These are phyloP conservation scores for Termitomyces eurrhizus DNA, from an alignment of 768 basidiomycete species.

Conservation along the genomic window DNA sequence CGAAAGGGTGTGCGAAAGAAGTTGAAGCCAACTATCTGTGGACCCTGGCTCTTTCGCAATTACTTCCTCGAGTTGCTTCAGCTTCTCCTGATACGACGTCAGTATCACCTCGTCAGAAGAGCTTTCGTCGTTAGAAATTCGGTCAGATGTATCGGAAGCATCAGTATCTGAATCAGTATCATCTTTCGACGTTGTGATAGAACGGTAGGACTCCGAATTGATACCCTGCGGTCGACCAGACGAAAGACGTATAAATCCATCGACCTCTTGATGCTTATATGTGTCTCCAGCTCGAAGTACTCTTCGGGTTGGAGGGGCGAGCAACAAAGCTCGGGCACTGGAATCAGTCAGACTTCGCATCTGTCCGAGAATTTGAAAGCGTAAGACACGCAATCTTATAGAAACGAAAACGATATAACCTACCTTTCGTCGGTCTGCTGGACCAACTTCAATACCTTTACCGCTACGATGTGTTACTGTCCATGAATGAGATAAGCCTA, in stretches of 20 bases:
- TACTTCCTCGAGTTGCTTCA: conserved; percentile 55
- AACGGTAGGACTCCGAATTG: conserved; percentile 44
- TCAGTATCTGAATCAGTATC: conserved; percentile 26
- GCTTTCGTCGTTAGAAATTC: conserved; percentile 23
- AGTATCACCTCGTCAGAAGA: conserved; percentile 37
- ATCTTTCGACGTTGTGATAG: conserved; percentile 33
- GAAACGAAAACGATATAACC: not conserved
- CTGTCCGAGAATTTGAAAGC: conserved; percentile 19
- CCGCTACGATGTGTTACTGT: conserved; percentile 39
- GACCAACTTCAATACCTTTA: conserved; percentile 57
- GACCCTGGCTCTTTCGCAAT: conserved; percentile 50
- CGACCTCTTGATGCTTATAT: conserved; percentile 56
- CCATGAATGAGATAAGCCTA: conserved; percentile 56
- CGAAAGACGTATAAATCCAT: conserved; percentile 62
- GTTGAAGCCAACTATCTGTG: conserved; percentile 54
- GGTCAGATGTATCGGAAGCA: conserved; percentile 6
- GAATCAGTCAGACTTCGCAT: conserved; percentile 56
- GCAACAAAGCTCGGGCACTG: conserved; percentile 48
- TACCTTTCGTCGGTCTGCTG: conserved; percentile 41
- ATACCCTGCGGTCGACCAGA: conserved; percentile 29
- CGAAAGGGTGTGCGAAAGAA: conserved; percentile 61
- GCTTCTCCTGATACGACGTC: conserved; percentile 54
- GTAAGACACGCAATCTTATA: not conserved
- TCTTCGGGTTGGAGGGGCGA: conserved; percentile 46
- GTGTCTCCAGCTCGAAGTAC: conserved; percentile 34